Percentiles rank a stretch among this genome's conserved stretches.
Conservation (phyloP, 2,329 filamentous ascomycete species). For the Diplodia corticola region DNA sequence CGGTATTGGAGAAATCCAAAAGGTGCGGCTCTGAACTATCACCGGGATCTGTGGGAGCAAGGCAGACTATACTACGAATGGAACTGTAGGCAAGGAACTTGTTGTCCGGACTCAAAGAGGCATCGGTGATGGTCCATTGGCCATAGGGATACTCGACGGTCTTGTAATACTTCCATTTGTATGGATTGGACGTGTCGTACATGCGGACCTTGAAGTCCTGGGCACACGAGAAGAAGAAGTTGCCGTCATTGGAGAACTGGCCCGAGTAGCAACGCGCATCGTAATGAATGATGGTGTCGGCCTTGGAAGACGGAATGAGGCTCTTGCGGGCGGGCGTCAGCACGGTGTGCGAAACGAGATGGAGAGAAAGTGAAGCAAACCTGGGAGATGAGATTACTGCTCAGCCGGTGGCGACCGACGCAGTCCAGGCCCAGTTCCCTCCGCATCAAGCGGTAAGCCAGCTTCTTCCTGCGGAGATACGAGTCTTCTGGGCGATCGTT, state of each 20-base stretch:
- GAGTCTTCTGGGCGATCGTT: conserved; percentile 56
- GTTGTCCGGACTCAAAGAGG: conserved; percentile 87
- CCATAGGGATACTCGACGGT: conserved; percentile 82
- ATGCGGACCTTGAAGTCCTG: conserved; percentile 94
- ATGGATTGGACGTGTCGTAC: conserved; percentile 96
- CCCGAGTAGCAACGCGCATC: conserved; percentile 87
- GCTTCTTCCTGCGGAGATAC: conserved; percentile 58
- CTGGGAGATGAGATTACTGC: conserved; percentile 70
- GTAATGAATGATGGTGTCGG: conserved; percentile 87
- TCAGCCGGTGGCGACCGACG: conserved; percentile 57
- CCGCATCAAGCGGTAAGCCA: conserved; percentile 73
- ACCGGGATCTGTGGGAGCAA: conserved; percentile 83
- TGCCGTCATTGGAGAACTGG: conserved; percentile 94
- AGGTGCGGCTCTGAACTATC: conserved; percentile 77
- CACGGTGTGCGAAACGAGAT: not conserved
- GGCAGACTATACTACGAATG: conserved; percentile 78
- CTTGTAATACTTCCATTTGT: conserved; percentile 95
- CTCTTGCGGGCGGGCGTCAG: conserved; percentile 49
- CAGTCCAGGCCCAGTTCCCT: conserved; percentile 74
- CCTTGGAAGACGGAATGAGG: conserved; percentile 73
- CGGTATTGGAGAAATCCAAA: conserved; percentile 67
- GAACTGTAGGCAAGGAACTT: conserved; percentile 89
- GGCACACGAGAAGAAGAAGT: conserved; percentile 91
- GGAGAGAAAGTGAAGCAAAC: conserved; percentile 44
- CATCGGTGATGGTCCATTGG: conserved; percentile 95